Base-by-base conservation (phyloP, 192 early-diverging fungal genomes). In the Gaertneriomyces sp. region DNA sequence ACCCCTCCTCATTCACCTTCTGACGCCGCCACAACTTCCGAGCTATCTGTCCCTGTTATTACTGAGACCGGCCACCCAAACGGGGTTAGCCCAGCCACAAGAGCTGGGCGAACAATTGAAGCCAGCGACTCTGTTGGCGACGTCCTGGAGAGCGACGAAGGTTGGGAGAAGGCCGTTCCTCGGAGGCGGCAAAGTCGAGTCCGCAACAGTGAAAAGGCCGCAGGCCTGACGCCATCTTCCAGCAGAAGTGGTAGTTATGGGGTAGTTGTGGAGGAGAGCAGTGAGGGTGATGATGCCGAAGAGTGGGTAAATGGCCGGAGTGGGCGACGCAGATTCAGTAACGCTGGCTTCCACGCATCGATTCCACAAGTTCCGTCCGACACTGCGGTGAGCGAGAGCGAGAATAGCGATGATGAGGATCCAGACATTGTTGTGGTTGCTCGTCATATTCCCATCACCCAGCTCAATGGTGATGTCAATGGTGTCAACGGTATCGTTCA, bases 221-320 rank as follows among this genome's bases (percentile, higher is more conserved):
- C 47, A n/a, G 47, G 12, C 12, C 61, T 42, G 7, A 63, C 61
- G 20, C 61, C 61, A 7, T 5, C 53, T 10, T 7, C 40, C 6
- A 52, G 49, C 20, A 46, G 61, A 19, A 53, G 33, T 39, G 61
- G 61, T 2, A 63, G 61, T 41, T 63, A 52, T 51, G 42, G 42
- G 20, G 61, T 38, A 7, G 54, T 45, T 5, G 55, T 14, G 5
- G 64, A 66, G 64, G 64, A 66, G 17, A n/a, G 12, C 17, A n/a
- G 14, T 33, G 53, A 14, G 42, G 19, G 89, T 72, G 91, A 93
- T 53, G 91, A 92, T 61, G 89, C 89, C 47, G 83, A 88, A 60
- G 82, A 87, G 46, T 85, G 81, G 64, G 43, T 79, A 70, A 44
- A 45, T 45, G 67, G 0, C 64, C 69, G 14, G 67, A 79, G 17